Percentiles rank a stretch among this genome's conserved stretches.
Conservation (phyloP, 495 filamentous ascomycete genomes). For the Tetracladium setigerum region DNA sequence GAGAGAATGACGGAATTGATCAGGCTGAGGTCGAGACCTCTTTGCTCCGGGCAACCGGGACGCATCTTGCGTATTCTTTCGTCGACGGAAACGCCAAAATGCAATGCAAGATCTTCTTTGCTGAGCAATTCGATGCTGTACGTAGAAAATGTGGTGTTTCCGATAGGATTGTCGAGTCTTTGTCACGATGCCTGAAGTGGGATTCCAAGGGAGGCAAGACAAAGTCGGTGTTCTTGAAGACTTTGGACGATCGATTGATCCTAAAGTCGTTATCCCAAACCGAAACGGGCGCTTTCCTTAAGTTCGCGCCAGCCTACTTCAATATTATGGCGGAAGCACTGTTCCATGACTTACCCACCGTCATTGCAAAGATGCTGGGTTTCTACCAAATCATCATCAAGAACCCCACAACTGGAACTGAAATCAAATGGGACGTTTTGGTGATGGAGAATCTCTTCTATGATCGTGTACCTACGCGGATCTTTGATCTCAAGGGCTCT, state of each 20-base stretch:
- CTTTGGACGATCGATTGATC: constrained; percentile 88
- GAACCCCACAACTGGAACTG: constrained; percentile 82
- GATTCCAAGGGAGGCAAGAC: constrained; percentile 98
- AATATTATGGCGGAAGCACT: constrained; percentile 92
- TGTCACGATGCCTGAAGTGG: constrained; percentile 95
- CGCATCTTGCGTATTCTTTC: constrained; percentile 92
- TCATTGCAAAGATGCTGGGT: constrained; percentile 98
- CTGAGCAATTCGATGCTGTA: constrained; percentile 94
- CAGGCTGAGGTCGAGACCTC: constrained; percentile 63
- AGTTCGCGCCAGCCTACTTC: constrained; percentile 95
- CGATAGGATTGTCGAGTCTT: constrained; percentile 88
- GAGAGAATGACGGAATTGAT: constrained; percentile 22
- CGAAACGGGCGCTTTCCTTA: constrained; percentile 88
- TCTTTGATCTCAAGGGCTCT: constrained; percentile 95
- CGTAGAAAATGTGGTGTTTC: constrained; percentile 86
- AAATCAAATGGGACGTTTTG: constrained; percentile 90
- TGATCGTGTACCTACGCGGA: constrained; percentile 81
- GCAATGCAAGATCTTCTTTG: constrained; percentile 96
- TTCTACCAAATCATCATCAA: constrained; percentile 98
- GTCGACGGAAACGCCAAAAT: constrained; percentile 85
- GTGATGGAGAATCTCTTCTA: constrained; percentile 99
- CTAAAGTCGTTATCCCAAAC: constrained; percentile 75
- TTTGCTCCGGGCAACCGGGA: constrained; percentile 73
- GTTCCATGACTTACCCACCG: constrained; percentile 92
- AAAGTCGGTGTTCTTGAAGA: constrained; percentile 97